A percentile compares a stretch with the other conserved stretches of the same genome.
Conservation (phyloP, 2,329 filamentous ascomycete species). For the Ophiocordyceps camponoti-rufipedis region DNA sequence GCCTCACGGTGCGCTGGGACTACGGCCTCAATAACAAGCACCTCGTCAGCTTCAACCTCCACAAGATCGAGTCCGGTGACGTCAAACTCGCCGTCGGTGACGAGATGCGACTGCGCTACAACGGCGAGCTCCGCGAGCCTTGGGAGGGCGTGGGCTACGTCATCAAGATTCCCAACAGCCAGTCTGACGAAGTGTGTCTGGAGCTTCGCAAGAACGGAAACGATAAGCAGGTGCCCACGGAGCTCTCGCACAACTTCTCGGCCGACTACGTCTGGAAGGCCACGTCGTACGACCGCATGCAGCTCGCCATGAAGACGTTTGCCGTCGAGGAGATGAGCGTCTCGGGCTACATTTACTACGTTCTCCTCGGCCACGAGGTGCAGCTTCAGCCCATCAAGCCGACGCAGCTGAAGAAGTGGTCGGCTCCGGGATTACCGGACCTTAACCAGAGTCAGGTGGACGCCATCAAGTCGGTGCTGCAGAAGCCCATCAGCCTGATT, state of each 20-base stretch:
- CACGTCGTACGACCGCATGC: constrained; percentile 98
- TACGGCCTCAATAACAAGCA: constrained; percentile 95
- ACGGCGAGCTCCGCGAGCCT: constrained; percentile 72
- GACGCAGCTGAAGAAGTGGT: constrained; percentile 90
- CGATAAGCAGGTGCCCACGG: constrained; percentile 88
- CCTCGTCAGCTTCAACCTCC: constrained; percentile 82
- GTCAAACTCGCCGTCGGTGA: constrained; percentile 96
- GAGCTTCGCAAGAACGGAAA: constrained; percentile 88
- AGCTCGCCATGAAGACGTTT: constrained; percentile 97
- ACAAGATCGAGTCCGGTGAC: constrained; percentile 92
- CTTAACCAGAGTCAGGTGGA: constrained; percentile 91
- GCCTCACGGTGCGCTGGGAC: constrained; percentile 87
- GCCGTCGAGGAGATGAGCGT: constrained; percentile 96
- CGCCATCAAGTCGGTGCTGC: constrained; percentile 86
- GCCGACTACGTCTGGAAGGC: constrained; percentile 99
- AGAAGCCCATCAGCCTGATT: constrained; percentile 86
- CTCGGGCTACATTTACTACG: constrained; percentile 96
- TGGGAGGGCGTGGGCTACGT: constrained; percentile 99
- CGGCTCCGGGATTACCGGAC: constrained; percentile 81
- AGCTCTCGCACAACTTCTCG: constrained; percentile 94
- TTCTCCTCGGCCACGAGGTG: constrained; percentile 86
- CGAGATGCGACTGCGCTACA: constrained; percentile 95
- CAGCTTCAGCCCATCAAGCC: constrained; percentile 91
- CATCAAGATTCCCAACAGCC: constrained; percentile 98
- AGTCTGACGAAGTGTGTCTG: constrained; percentile 91